These are phyloP conservation scores for Phaeophleospora eucalypticola DNA, from an alignment of 2,329 filamentous ascomycete species.

Conservation along the genomic window DNA sequence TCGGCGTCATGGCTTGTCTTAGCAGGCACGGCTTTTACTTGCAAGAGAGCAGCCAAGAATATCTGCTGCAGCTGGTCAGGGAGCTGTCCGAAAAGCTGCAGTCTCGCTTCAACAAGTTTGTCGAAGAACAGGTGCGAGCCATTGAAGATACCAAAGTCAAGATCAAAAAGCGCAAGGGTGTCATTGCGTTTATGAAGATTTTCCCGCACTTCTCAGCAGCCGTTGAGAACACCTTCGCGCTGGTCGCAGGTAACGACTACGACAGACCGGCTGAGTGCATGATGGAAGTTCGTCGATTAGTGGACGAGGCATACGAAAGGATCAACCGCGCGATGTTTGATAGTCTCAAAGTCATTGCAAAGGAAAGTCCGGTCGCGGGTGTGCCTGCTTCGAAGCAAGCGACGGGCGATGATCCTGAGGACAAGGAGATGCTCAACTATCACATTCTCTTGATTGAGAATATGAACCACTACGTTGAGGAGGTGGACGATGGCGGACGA, in stretches of 20 bases:
- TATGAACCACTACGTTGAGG: slow-evolving; percentile 95
- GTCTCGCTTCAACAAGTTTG: slow-evolving; percentile 76
- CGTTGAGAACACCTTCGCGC: slow-evolving; percentile 75
- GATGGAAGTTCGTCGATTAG: slow-evolving; percentile 64
- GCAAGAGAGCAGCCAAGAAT: slow-evolving; percentile 90
- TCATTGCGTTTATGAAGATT: slow-evolving; percentile 90
- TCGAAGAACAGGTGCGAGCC: slow-evolving; percentile 90
- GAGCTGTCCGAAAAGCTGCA: slow-evolving; percentile 69
- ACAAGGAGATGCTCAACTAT: slow-evolving; percentile 95
- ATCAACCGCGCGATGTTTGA: slow-evolving; percentile 97
- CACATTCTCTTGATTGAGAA: slow-evolving; percentile 97
- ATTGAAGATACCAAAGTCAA: slow-evolving; percentile 99
- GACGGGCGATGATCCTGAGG: slow-evolving; percentile 62
- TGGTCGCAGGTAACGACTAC: slow-evolving; percentile 38
- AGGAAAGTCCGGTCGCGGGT: slow-evolving; percentile 53
- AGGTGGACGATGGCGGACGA: slow-evolving; percentile 64
- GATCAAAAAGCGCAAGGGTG: slow-evolving; percentile 95
- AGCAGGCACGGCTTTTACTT: slow-evolving; percentile 75
- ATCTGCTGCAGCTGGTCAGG: slow-evolving; percentile 70
- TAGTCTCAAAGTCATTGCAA: slow-evolving; percentile 89
- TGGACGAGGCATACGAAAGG: slow-evolving; percentile 83
- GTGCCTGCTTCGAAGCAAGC: slow-evolving; percentile 51
- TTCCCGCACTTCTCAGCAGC: slow-evolving; percentile 83
- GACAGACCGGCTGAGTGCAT: slow-evolving; percentile 50
- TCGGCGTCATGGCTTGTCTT: slow-evolving; percentile 76